Conservation (phyloP, 305 asterid genomes). For the Vinca major region DNA sequence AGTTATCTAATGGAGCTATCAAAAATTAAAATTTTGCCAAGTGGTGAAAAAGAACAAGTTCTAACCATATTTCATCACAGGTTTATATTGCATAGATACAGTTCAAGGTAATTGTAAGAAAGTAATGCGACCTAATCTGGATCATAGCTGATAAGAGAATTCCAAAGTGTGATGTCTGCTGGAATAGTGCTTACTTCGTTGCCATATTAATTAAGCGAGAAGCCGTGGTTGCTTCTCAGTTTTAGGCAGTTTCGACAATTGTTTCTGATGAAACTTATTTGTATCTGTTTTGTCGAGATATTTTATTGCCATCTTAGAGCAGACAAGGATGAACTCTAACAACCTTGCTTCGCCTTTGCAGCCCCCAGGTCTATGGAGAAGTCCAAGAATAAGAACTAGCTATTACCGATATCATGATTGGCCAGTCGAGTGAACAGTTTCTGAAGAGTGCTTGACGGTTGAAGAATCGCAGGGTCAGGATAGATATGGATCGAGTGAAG, state of each 20-base stretch:
- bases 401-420: constrained; percentile 8
- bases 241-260: neutral
- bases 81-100: neutral
- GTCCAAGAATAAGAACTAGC: constrained; percentile 49
- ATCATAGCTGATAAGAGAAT: neutral
- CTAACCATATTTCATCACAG: too few species aligned
- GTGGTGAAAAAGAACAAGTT: too few species aligned
- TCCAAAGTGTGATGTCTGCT: neutral
- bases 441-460: constrained; percentile 6
- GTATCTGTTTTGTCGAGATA: neutral
- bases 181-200: neutral
- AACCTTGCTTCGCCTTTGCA: constrained; percentile 21
- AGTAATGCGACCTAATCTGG: neutral
- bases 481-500: constrained; percentile 7
- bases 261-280: neutral
- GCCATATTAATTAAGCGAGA: neutral
- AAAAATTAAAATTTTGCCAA: neutral
- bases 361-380: constrained; percentile 64
- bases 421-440: constrained; percentile 11
- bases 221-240: neutral
- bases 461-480: constrained; percentile 3
- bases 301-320: too few species aligned
- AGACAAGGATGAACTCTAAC: neutral
- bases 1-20: neutral
- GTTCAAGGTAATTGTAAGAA: neutral